Percentiles rank a stretch among this genome's conserved stretches.
These are phyloP conservation scores for Glycine latifolia DNA, from an alignment of 306 rosid genomes.

Conservation along the genomic window DNA sequence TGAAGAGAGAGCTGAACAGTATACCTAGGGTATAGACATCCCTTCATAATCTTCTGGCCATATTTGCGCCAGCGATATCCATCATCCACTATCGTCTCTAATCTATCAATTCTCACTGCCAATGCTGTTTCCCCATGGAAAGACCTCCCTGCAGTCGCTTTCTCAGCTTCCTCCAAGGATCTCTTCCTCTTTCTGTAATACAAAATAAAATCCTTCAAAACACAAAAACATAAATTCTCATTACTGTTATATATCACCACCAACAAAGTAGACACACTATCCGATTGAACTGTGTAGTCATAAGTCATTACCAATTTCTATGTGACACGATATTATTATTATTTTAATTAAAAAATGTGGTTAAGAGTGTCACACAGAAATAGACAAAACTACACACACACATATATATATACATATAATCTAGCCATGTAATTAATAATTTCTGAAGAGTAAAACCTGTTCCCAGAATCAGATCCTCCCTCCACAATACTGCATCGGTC, in stretches of 20 bases:
- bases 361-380: no score
- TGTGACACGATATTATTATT: no score
- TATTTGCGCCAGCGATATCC: slow-evolving; percentile 85
- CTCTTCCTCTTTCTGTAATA: slow-evolving; percentile 60
- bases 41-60: slow-evolving; percentile 65
- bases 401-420: not conserved
- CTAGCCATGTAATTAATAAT: not conserved
- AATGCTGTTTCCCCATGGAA: slow-evolving; percentile 42
- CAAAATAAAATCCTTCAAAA: no score
- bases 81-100: slow-evolving; percentile 59
- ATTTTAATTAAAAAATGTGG: no score
- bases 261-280: no score
- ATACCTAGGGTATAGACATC: slow-evolving; percentile 71
- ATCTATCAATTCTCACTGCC: slow-evolving; percentile 60
- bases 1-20: not conserved
- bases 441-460: slow-evolving; percentile 46
- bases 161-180: not conserved
- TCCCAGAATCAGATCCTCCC: slow-evolving; percentile 53
- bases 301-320: no score
- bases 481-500: not conserved
- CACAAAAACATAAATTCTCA: no score
- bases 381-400: no score
- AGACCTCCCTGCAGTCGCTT: not conserved
- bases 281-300: no score
- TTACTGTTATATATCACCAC: no score